These are phyloP conservation scores for Cercospora nicotianae DNA, from an alignment of 2,329 filamentous ascomycete species.

Conservation along the genomic window DNA sequence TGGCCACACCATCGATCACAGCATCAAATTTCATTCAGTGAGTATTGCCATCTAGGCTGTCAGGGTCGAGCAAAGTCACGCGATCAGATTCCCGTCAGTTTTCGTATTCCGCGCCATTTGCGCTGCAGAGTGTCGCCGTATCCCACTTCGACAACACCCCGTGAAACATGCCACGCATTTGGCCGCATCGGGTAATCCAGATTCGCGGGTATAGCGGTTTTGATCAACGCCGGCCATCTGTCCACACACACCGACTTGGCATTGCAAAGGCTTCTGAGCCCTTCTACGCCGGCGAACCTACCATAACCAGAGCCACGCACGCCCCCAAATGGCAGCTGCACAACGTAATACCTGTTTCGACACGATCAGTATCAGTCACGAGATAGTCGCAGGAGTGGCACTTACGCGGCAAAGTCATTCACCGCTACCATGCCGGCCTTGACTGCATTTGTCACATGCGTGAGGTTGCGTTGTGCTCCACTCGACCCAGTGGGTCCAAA, in stretches of 20 bases:
- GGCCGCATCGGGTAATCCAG: conserved; percentile 74
- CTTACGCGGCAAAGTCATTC: conserved; percentile 80
- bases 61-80: conserved; percentile 2
- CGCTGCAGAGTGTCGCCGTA: conserved; percentile 46
- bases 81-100: conserved; percentile 35
- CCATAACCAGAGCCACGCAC: conserved; percentile 87
- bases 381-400: neutral
- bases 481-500: conserved; percentile 61
- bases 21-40: neutral
- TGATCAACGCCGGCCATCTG: conserved; percentile 55
- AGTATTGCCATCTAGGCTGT: neutral
- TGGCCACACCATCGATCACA: neutral
- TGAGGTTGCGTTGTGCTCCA: conserved; percentile 59
- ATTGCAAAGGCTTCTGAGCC: conserved; percentile 81
- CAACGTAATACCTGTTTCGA: conserved; percentile 68
- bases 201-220: conserved; percentile 76
- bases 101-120: conserved; percentile 44
- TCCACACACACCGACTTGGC: conserved; percentile 84
- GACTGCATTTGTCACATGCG: conserved; percentile 65
- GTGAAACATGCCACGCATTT: conserved; percentile 45
- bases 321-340: conserved; percentile 91
- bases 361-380: neutral
- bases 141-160: conserved; percentile 51
- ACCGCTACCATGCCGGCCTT: conserved; percentile 88
- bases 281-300: conserved; percentile 87